Conservation (phyloP, 345 rosid genomes). For the Arabidopsis suecica region DNA sequence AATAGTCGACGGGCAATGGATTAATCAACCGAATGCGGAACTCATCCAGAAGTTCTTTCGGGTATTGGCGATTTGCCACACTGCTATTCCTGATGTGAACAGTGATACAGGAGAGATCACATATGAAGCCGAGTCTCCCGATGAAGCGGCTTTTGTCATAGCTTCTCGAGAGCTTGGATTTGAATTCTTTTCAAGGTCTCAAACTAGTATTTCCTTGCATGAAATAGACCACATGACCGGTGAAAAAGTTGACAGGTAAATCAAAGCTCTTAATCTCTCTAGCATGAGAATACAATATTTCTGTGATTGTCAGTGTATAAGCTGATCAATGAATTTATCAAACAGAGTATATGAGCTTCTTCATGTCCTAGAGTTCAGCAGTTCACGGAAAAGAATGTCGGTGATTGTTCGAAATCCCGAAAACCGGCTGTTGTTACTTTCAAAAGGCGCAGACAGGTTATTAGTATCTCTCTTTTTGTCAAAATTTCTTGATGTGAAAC, state of each 20-base stretch:
- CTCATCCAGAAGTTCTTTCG: conserved; percentile 60
- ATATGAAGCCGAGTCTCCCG: conserved; percentile 91
- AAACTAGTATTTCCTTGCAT: conserved; percentile 60
- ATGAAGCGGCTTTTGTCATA: conserved; percentile 86
- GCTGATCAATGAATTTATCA: neutral
- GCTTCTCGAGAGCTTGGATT: conserved; percentile 90
- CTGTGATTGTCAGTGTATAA: neutral
- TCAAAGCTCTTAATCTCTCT: neutral
- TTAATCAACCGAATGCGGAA: conserved; percentile 54
- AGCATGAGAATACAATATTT: neutral
- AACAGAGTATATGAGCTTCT: conserved; percentile 77
- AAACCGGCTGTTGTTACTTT: conserved; percentile 63
- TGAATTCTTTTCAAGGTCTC: conserved; percentile 66
- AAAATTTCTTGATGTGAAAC: neutral
- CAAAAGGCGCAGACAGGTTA: conserved; percentile 97
- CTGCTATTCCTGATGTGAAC: conserved; percentile 67
- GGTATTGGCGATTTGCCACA: conserved; percentile 80
- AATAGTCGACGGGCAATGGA: conserved; percentile 73
- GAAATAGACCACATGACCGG: conserved; percentile 58
- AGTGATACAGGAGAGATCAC: conserved; percentile 51
- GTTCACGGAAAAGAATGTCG: conserved; percentile 91
- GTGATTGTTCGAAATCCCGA: conserved; percentile 73
- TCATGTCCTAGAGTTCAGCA: conserved; percentile 83
- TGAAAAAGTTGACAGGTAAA: conserved; percentile 53
- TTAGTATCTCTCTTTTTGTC: conserved; percentile 32